Conservation (phyloP, 1,284 basidiomycete species). For the Rhodotorula sp. region DNA sequence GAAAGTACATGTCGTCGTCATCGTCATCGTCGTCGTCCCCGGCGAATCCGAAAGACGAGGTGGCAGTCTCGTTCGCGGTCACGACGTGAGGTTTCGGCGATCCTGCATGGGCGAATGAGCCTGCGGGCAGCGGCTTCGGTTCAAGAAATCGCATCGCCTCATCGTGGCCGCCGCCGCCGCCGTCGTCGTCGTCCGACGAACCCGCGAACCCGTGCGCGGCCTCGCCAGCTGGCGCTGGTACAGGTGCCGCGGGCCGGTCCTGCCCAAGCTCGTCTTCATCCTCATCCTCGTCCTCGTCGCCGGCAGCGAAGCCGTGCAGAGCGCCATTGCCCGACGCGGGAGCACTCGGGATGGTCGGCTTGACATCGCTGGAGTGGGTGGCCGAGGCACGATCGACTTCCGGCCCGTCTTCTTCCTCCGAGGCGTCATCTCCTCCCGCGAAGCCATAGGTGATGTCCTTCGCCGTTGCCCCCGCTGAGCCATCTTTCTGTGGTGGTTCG, state of each 20-base stretch:
- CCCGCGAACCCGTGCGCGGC: no score
- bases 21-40: constrained; percentile 1
- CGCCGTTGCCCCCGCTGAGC: not conserved
- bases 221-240: not conserved
- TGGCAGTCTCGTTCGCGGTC: not conserved
- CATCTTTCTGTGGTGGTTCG: no score
- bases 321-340: no score
- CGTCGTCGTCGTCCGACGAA: not conserved
- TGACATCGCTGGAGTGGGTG: no score
- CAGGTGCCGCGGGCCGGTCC: not conserved
- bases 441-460: not conserved
- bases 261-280: not conserved
- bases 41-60: not conserved
- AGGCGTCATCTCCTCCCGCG: not conserved
- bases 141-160: not conserved
- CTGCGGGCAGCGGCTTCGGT: not conserved
- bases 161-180: not conserved
- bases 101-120: not conserved
- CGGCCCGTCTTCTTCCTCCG: no score
- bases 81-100: no score
- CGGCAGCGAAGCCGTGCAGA: not conserved
- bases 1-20: constrained; percentile 1
- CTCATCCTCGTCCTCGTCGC: constrained; percentile 1
- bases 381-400: no score
- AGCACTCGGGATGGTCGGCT: no score